These are phyloP conservation scores for Flueggea neowawraea DNA, from an alignment of 441 rosid species.

Conservation along the genomic window DNA sequence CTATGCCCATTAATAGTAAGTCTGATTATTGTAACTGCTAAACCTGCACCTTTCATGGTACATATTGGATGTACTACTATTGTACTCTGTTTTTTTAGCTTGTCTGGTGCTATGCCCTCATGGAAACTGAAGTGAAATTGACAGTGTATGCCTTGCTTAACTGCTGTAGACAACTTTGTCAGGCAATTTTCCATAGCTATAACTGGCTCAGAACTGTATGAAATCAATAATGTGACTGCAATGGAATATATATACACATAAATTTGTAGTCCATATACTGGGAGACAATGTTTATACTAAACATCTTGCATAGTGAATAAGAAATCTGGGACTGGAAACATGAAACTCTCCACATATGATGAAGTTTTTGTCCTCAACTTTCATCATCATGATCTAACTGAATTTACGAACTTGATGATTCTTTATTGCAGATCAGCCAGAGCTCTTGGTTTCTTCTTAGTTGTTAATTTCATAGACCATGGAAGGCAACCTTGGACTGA, in stretches of 20 bases:
- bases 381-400: background rate
- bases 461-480: constrained; percentile 9
- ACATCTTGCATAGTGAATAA: too few relatives aligned
- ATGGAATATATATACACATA: too few relatives aligned
- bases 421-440: too few relatives aligned
- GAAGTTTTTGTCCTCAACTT: too few relatives aligned
- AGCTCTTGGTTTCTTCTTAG: background rate
- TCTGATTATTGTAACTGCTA: constrained; percentile 1
- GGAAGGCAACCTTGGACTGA: constrained; percentile 40
- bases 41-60: background rate
- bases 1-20: background rate
- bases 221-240: too few relatives aligned
- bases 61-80: background rate
- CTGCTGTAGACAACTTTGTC: background rate
- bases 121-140: background rate
- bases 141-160: background rate
- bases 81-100: background rate
- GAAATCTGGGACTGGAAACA: too few relatives aligned
- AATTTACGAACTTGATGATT: too few relatives aligned
- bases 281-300: too few relatives aligned
- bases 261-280: too few relatives aligned
- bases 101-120: too few relatives aligned
- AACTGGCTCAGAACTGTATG: background rate
- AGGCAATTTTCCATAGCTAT: background rate
- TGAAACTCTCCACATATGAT: too few relatives aligned